Conservation (phyloP, 768 basidiomycete genomes). For the Cystofilobasidium capitatum region DNA sequence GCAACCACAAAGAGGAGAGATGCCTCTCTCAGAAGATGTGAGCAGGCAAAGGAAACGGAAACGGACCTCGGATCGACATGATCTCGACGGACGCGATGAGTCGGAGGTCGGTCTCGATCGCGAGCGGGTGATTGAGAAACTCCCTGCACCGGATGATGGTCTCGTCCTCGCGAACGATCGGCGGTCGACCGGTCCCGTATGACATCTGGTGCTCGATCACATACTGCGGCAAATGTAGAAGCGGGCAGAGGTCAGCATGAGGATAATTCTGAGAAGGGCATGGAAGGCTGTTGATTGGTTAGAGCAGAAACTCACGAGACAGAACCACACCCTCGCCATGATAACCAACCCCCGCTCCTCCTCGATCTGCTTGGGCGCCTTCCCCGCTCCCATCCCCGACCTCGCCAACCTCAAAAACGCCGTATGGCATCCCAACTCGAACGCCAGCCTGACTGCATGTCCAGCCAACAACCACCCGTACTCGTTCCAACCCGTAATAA, state of each 20-base stretch:
- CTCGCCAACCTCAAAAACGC: slow-evolving; percentile 75
- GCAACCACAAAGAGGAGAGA: not conserved
- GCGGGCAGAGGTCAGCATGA: slow-evolving; percentile 65
- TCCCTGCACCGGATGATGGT: slow-evolving; percentile 71
- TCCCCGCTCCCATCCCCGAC: slow-evolving; percentile 60
- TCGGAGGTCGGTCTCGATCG: slow-evolving; percentile 88
- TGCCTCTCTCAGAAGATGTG: not conserved
- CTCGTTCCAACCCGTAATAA: slow-evolving; percentile 89
- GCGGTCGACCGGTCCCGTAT: slow-evolving; percentile 86
- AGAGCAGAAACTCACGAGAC: slow-evolving; percentile 36
- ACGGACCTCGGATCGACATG: slow-evolving; percentile 59
- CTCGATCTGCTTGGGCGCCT: slow-evolving; percentile 48
- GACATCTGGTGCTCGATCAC: slow-evolving; percentile 55
- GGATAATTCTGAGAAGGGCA: slow-evolving; percentile 35
- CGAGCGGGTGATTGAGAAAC: slow-evolving; percentile 72
- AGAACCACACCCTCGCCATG: slow-evolving; percentile 82
- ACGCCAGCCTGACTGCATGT: slow-evolving; percentile 93
- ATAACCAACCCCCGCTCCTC: slow-evolving; percentile 70
- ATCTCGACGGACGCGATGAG: slow-evolving; percentile 89
- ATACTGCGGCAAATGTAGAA: not conserved
- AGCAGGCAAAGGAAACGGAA: not conserved
- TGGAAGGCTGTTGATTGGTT: not conserved
- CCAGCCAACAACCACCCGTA: slow-evolving; percentile 58
- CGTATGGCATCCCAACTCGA: slow-evolving; percentile 78
- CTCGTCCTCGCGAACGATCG: slow-evolving; percentile 85